A percentile compares a stretch with the other conserved stretches of the same genome.
Conservation (phyloP, 768 basidiomycete genomes). For the Tylopilus vinaceipallidus region DNA sequence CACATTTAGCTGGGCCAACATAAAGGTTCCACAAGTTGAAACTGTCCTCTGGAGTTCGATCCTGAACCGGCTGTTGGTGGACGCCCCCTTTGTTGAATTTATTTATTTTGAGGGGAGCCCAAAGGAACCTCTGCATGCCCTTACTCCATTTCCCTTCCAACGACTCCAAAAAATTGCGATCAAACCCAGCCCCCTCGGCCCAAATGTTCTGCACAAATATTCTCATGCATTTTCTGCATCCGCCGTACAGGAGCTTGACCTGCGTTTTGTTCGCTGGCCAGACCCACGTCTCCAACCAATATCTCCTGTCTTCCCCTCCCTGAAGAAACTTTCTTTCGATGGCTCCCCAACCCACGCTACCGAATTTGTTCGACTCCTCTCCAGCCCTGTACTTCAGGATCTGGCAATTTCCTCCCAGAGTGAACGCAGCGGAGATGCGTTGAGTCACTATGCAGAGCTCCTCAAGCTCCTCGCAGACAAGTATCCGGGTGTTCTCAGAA, state of each 20-base stretch:
- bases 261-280: conserved; percentile 25
- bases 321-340: conserved; percentile 22
- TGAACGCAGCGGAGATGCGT: conserved; percentile 8
- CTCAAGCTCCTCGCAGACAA: conserved; percentile 23
- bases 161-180: conserved; percentile 21
- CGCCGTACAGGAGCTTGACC: conserved; percentile 18
- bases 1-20: conserved; percentile 22
- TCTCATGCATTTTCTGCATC: conserved; percentile 21
- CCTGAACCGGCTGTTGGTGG: conserved; percentile 19
- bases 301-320: conserved; percentile 22
- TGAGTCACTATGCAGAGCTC: conserved; percentile 17
- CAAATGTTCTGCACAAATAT: conserved; percentile 27
- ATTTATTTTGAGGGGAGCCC: conserved; percentile 27
- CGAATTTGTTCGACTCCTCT: conserved; percentile 20
- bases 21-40: conserved; percentile 11
- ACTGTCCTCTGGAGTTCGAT: conserved; percentile 19
- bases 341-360: conserved; percentile 19
- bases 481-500: conserved; percentile 19
- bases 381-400: conserved; percentile 18
- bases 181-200: conserved; percentile 21
- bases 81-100: conserved; percentile 21
- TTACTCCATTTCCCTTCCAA: conserved; percentile 18
- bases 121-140: conserved; percentile 13
- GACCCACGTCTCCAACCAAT: conserved; percentile 15
- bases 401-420: conserved; percentile 17